phyloP scores from a whole-genome alignment of 1,139 yeast species.

The Torulaspora pretoriensis region DNA sequence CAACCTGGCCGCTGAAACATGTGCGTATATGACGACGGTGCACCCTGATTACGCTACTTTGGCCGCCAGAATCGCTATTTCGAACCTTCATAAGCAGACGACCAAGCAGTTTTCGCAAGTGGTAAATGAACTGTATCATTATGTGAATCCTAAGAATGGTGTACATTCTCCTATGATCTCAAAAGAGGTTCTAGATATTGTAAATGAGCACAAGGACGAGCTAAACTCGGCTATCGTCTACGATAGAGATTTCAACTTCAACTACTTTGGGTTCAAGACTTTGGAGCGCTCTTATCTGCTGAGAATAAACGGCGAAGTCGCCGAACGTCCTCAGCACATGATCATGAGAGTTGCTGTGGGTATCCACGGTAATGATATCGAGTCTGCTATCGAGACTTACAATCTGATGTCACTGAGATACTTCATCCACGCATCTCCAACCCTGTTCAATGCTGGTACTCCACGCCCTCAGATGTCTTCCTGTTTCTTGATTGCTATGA shows the following conservation, averaged over 20 bases:
- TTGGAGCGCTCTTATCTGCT: conserved; percentile 78
- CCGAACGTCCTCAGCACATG: conserved; percentile 88
- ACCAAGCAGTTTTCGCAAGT: conserved; percentile 84
- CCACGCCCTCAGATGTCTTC: conserved; percentile 85
- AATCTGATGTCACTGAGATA: conserved; percentile 78
- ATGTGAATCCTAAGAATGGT: conserved; percentile 70
- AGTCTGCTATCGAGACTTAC: conserved; percentile 71
- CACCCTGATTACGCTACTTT: conserved; percentile 96
- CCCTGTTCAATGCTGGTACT: conserved; percentile 86
- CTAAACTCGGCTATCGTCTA: conserved; percentile 76
- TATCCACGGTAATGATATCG: conserved; percentile 73
- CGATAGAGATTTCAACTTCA: conserved; percentile 79
- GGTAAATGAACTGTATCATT: conserved; percentile 59
- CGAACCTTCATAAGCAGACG: conserved; percentile 94
- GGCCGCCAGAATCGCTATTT: conserved; percentile 95
- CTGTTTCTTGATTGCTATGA: conserved; percentile 84
- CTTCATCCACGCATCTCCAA: conserved; percentile 88
- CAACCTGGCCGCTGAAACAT: conserved; percentile 96
- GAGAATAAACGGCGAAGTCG: conserved; percentile 65
- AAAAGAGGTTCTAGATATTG: conserved; percentile 60
- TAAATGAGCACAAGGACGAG: conserved; percentile 61
- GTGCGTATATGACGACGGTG: conserved; percentile 95
- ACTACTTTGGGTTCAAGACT: conserved; percentile 85
- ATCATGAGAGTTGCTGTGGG: conserved; percentile 88
- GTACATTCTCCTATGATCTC: conserved; percentile 77